Conservation (phyloP, 768 basidiomycete species). For the Lyophyllum shimeji region DNA sequence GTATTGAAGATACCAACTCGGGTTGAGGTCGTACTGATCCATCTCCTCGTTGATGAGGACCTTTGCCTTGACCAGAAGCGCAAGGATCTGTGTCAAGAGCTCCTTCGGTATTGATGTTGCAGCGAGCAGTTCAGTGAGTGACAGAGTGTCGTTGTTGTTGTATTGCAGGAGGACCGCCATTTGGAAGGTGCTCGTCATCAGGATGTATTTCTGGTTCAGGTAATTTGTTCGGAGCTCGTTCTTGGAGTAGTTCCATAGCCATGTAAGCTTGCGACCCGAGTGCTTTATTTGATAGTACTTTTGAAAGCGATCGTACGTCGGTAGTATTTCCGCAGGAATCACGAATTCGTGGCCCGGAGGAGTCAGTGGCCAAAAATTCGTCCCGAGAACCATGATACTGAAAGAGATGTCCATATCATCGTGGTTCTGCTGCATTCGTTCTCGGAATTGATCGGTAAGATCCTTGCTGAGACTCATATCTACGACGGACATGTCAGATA, state of each 20-base stretch:
- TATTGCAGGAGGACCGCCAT: slow-evolving; percentile 94
- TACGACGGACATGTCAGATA: slow-evolving; percentile 25
- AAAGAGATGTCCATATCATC: slow-evolving; percentile 89
- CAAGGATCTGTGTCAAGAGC: slow-evolving; percentile 68
- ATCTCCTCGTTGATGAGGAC: slow-evolving; percentile 85
- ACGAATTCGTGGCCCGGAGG: slow-evolving; percentile 83
- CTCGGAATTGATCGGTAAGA: slow-evolving; percentile 92
- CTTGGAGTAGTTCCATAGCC: slow-evolving; percentile 98
- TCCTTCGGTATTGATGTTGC: slow-evolving; percentile 85
- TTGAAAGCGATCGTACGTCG: slow-evolving; percentile 89
- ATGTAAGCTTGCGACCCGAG: slow-evolving; percentile 92
- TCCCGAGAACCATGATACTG: slow-evolving; percentile 90
- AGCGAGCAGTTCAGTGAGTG: slow-evolving; percentile 71
- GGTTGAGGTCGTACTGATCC: slow-evolving; percentile 92
- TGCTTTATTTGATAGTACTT: slow-evolving; percentile 94
- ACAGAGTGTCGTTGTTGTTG: slow-evolving; percentile 85
- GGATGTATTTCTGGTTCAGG: slow-evolving; percentile 90
- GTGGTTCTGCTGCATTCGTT: slow-evolving; percentile 85
- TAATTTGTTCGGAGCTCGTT: slow-evolving; percentile 95
- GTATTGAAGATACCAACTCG: slow-evolving; percentile 36
- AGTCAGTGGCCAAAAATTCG: slow-evolving; percentile 93
- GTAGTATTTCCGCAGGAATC: slow-evolving; percentile 83
- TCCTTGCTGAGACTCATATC: slow-evolving; percentile 97
- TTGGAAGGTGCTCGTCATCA: slow-evolving; percentile 95
- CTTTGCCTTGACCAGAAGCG: slow-evolving; percentile 83